Evolutionary conservation across 2,329 filamentous ascomycete genomes (phyloP), one percentile per base, ranked within the genome.

Genomic region (Cladosporium oxysporum): DNA sequence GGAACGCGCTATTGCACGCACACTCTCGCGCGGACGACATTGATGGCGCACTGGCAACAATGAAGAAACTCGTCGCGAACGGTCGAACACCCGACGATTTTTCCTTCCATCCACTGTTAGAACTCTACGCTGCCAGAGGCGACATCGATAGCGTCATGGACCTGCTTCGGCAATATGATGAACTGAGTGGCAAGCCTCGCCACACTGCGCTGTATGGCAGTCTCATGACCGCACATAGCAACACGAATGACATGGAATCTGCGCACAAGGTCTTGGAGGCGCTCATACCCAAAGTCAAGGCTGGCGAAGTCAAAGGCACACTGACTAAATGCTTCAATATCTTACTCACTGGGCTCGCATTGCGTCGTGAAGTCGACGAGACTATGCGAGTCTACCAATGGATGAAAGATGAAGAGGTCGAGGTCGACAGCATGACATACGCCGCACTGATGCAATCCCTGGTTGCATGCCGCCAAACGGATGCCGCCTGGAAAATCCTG

Each of bases 1-100:
- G 90, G 89, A 96, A 96, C 73, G 88, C 89, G 26, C 78, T 97
- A 31, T 81, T 98, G 55, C 87, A 89, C 72, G 89, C 90, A 2
- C 86, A 93, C 76, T 83, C 84, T 21, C 87, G 87, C 70, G 84
- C 85, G 0, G 83, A 87, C 58, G 87, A 95, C 73, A 84, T 91
- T 52, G 81, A 87, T n/a, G 85, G 86, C 6, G 90, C 89, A 14
- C 79, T 91, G 65, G 75, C 81, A 7, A 83, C 84, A 58, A 93
- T 96, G 71, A 83, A 88, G 21, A 78, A 83, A 11, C 83, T 95
- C 75, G 66, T 85, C 3, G 69, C 82, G 70, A 71, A 76, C 68
- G 72, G 79, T 10, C 37, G 66, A 7, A 72, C 77, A 26, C 89
- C 91, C 0, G 86, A 91, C 75, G 73, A 79, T 0, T 83, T 86